Conservation (phyloP, 1,139 yeast genomes). For the Blastobotrys proliferans region DNA sequence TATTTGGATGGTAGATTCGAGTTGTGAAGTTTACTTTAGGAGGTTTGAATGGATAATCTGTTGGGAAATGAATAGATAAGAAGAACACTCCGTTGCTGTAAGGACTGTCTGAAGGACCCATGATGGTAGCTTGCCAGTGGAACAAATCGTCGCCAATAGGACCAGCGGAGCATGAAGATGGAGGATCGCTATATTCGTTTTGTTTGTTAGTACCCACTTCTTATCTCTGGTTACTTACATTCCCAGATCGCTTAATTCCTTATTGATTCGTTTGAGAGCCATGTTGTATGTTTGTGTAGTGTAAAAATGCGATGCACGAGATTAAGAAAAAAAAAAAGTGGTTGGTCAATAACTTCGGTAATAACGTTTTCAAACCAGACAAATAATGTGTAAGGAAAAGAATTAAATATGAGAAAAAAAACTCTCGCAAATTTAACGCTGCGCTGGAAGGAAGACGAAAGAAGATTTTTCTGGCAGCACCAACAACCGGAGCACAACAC, state of each 20-base stretch:
- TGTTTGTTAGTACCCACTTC: neutral
- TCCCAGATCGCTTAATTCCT: constrained; percentile 91
- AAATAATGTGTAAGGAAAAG: no score
- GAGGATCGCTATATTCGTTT: constrained; percentile 71
- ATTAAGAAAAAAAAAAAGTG: neutral
- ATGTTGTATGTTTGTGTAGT: constrained; percentile 34
- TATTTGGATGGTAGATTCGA: constrained; percentile 86
- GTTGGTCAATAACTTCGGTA: neutral
- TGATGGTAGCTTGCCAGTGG: constrained; percentile 96
- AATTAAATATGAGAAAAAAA: no score
- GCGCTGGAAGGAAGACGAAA: no score
- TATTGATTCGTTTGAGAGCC: constrained; percentile 94
- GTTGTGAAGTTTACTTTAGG: constrained; percentile 91
- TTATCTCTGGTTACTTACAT: constrained; percentile 55
- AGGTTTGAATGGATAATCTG: constrained; percentile 92
- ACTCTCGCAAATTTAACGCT: no score
- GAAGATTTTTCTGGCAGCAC: no score
- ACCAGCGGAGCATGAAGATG: constrained; percentile 98
- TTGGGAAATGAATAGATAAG: constrained; percentile 88
- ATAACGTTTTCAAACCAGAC: no score
- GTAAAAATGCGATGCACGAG: no score
- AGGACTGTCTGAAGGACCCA: constrained; percentile 95
- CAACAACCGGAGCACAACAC: no score
- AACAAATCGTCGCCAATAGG: constrained; percentile 96
- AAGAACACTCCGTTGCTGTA: constrained; percentile 92